Conservation (phyloP, 2,329 filamentous ascomycete species). For the Atkinsonella texensis region DNA sequence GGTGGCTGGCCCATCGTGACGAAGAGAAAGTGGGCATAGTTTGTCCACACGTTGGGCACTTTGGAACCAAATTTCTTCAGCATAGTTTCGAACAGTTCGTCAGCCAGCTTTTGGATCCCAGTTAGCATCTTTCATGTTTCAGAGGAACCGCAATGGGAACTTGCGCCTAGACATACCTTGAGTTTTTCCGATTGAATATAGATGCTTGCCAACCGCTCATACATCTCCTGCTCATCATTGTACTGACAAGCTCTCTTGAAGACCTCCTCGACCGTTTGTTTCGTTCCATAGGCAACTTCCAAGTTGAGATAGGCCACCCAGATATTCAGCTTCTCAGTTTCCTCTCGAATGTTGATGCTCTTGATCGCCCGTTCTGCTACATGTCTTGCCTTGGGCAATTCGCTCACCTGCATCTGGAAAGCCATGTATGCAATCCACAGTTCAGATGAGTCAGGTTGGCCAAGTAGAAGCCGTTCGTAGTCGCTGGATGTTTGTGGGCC, state of each 20-base stretch:
- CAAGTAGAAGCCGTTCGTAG: conserved; percentile 84
- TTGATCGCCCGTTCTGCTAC: conserved; percentile 83
- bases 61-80: conserved; percentile 81
- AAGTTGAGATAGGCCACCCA: conserved; percentile 94
- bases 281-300: conserved; percentile 79
- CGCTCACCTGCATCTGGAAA: conserved; percentile 89
- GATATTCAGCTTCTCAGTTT: conserved; percentile 85
- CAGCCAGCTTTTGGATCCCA: conserved; percentile 56
- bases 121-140: neutral
- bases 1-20: conserved; percentile 56
- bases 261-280: conserved; percentile 69
- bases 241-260: conserved; percentile 91
- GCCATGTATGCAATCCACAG: conserved; percentile 98
- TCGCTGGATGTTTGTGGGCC: conserved; percentile 85
- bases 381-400: conserved; percentile 76
- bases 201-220: conserved; percentile 82
- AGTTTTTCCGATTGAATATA: conserved; percentile 86
- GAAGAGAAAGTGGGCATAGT: conserved; percentile 91
- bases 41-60: conserved; percentile 73
- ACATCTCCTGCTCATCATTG: conserved; percentile 82
- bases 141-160: neutral
- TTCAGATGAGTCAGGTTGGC: conserved; percentile 83
- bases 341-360: conserved; percentile 83
- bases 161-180: conserved; percentile 45
- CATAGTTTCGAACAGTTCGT: conserved; percentile 74